Evolutionary conservation across 2,329 filamentous ascomycete species (phyloP).

Genomic region (Pseudogymnoascus sp.): DNA sequence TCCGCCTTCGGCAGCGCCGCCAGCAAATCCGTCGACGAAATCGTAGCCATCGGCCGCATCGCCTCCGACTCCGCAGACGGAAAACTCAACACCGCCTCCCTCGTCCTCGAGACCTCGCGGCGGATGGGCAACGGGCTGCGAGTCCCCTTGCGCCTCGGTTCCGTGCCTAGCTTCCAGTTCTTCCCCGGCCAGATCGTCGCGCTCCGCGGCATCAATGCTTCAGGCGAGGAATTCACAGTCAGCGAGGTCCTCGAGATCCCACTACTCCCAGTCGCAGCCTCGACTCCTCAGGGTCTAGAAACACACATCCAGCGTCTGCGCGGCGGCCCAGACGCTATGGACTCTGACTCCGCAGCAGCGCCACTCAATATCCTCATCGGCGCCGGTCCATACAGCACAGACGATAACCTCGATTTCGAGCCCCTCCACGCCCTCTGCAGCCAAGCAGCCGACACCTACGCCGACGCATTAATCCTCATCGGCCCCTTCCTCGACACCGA

Average conservation of each 20-base stretch:
- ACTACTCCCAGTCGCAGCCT: constrained; percentile 66
- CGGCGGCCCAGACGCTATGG: constrained; percentile 57
- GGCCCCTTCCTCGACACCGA: constrained; percentile 90
- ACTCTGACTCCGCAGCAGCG: constrained; percentile 47
- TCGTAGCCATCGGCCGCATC: constrained; percentile 86
- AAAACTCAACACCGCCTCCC: constrained; percentile 74
- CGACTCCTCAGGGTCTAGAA: constrained; percentile 57
- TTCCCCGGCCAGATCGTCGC: constrained; percentile 95
- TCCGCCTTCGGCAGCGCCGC: constrained; percentile 81
- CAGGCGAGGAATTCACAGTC: constrained; percentile 75
- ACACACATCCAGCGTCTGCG: constrained; percentile 62
- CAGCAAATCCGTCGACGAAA: constrained; percentile 73
- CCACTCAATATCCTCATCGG: constrained; percentile 74
- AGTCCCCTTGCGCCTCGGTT: constrained; percentile 70
- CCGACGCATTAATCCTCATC: constrained; percentile 70
- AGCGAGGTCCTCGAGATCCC: constrained; percentile 70
- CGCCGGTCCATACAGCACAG: constrained; percentile 83
- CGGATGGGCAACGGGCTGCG: constrained; percentile 75
- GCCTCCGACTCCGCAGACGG: constrained; percentile 82
- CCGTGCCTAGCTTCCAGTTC: constrained; percentile 66
- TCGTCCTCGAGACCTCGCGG: constrained; percentile 83
- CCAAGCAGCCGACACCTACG: constrained; percentile 65
- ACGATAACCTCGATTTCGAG: constrained; percentile 87
- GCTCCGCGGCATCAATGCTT: constrained; percentile 76
- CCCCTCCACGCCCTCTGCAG: constrained; percentile 75